Conservation (phyloP, 2,329 filamentous ascomycete genomes). For the Davidsoniella virescens region DNA sequence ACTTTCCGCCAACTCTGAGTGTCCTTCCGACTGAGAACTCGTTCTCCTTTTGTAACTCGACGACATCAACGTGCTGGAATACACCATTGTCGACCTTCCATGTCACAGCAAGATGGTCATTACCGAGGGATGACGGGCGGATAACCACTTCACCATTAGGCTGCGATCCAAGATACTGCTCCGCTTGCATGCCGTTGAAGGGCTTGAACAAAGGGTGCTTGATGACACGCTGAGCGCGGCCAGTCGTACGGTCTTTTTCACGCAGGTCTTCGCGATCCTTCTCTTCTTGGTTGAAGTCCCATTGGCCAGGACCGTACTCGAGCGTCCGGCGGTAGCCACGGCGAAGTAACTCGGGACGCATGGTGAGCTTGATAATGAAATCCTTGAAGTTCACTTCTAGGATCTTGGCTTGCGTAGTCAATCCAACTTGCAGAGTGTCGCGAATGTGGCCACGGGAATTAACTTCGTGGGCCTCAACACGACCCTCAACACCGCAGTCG, state of each 20-base stretch:
- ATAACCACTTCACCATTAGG: slow-evolving; percentile 83
- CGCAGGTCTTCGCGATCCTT: slow-evolving; percentile 68
- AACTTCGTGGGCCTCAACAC: slow-evolving; percentile 68
- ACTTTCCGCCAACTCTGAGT: slow-evolving; percentile 72
- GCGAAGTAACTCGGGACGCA: slow-evolving; percentile 56
- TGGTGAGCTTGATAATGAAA: slow-evolving; percentile 66
- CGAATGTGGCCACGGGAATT: slow-evolving; percentile 56
- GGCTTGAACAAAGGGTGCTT: slow-evolving; percentile 93
- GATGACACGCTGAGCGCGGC: slow-evolving; percentile 82
- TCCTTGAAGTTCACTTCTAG: slow-evolving; percentile 74
- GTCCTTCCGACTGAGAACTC: slow-evolving; percentile 85
- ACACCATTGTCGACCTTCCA: slow-evolving; percentile 96
- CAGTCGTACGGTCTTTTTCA: slow-evolving; percentile 72
- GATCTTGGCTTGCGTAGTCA: slow-evolving; percentile 79
- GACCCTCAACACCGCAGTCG: slow-evolving; percentile 85
- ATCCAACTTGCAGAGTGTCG: slow-evolving; percentile 59
- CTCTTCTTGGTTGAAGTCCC: slow-evolving; percentile 71
- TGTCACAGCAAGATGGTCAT: slow-evolving; percentile 87
- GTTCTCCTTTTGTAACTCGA: slow-evolving; percentile 92
- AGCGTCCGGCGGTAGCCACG: slow-evolving; percentile 52
- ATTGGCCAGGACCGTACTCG: slow-evolving; percentile 63
- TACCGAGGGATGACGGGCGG: slow-evolving; percentile 83
- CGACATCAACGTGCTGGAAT: slow-evolving; percentile 95
- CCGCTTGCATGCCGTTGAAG: slow-evolving; percentile 81
- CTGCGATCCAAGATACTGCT: slow-evolving; percentile 81